phyloP scores from a whole-genome alignment of 129 eudicot species.

The Escallonia herrerae region DNA sequence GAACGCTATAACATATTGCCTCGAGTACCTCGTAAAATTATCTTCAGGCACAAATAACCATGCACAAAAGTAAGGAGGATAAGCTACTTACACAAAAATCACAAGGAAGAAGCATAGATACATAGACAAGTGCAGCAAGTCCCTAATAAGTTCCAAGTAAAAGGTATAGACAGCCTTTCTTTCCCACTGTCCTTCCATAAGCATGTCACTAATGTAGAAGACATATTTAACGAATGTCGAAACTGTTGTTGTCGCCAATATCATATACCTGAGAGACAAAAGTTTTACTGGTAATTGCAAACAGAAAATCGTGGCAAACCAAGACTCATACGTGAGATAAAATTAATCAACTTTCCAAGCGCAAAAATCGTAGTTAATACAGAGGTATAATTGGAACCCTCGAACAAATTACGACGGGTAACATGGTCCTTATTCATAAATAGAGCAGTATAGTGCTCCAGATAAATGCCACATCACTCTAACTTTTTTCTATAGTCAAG shows the following conservation, averaged over 20 bases:
- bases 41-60: neutral
- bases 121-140: constrained; percentile 89
- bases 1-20: neutral
- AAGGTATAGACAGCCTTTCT: constrained; percentile 89
- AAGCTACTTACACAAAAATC: constrained; percentile 80
- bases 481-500: no score
- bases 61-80: constrained; percentile 4
- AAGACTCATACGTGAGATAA: no score
- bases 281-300: constrained; percentile 3
- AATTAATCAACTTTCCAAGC: no score
- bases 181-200: constrained; percentile 99
- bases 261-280: constrained; percentile 69
- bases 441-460: no score
- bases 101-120: constrained; percentile 89
- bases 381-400: no score
- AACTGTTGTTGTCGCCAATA: constrained; percentile 90
- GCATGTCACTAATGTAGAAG: constrained; percentile 91
- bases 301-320: neutral
- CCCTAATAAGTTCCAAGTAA: constrained; percentile 93
- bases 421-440: no score
- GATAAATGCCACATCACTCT: no score
- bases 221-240: constrained; percentile 76
- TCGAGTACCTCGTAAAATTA: neutral
- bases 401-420: no score
- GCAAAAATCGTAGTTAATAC: no score